Evolutionary conservation across 1,139 yeast species (phyloP).

Genomic region (Candida tetrigidarum): DNA sequence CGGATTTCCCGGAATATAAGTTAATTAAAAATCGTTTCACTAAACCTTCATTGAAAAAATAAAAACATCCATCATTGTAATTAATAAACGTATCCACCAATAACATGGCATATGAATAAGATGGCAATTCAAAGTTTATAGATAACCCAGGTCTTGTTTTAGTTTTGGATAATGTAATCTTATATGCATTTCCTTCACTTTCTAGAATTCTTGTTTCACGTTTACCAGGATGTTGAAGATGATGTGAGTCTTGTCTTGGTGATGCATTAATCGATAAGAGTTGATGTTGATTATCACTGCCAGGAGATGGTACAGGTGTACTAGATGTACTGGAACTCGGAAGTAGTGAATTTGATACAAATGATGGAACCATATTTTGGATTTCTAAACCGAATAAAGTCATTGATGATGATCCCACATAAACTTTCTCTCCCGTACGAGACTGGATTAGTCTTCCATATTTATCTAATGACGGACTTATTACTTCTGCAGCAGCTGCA

Average conservation of each 20-base stretch:
- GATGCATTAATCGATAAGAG: conserved; percentile 1
- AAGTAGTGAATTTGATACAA: conserved; percentile 24
- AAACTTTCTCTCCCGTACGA: conserved; percentile 72
- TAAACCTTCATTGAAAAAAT: conserved; percentile 81
- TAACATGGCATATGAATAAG: conserved; percentile 75
- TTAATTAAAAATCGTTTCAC: conserved; percentile 68
- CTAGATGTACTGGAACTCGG: conserved; percentile 15
- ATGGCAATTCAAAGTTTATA: conserved; percentile 72
- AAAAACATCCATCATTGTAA: conserved; percentile 84
- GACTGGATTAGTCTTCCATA: conserved; percentile 74
- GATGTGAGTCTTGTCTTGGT: conserved; percentile 13
- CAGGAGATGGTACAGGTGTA: conserved; percentile 19
- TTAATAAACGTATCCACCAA: conserved; percentile 77
- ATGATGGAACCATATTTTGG: conserved; percentile 58
- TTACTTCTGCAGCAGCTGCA: conserved; percentile 56
- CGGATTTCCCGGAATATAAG: conserved; percentile 54
- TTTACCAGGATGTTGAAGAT: conserved; percentile 18
- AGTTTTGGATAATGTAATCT: conserved; percentile 68
- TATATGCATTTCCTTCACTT: conserved; percentile 76
- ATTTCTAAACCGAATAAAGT: conserved; percentile 78
- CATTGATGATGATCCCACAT: conserved; percentile 83
- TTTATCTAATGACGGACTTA: conserved; percentile 69
- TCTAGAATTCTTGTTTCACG: conserved; percentile 56
- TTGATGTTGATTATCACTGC: conserved; percentile 6
- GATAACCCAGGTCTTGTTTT: conserved; percentile 69